A percentile compares a stretch with the other conserved stretches of the same genome.
Evolutionary conservation across 2,329 filamentous ascomycete species (phyloP).

Genomic region (Cercospora canescens): DNA sequence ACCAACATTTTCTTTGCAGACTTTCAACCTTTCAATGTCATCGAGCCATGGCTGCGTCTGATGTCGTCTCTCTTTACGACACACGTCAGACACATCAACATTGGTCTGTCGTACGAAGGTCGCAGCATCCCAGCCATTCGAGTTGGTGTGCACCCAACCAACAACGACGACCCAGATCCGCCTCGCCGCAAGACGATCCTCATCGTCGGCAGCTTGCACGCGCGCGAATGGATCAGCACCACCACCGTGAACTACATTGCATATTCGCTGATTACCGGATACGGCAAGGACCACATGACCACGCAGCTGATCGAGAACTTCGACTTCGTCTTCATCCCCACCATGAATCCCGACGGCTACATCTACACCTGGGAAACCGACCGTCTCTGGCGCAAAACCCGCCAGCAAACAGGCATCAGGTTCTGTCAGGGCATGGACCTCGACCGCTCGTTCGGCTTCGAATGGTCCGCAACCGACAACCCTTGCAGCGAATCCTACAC

Average conservation of each 20-base stretch:
- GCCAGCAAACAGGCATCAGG: constrained; percentile 76
- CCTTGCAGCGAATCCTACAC: constrained; percentile 91
- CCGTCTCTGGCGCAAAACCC: constrained; percentile 91
- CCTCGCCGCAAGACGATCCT: constrained; percentile 72
- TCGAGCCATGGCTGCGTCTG: constrained; percentile 88
- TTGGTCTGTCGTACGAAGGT: constrained; percentile 86
- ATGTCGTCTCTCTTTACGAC: constrained; percentile 87
- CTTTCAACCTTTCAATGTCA: constrained; percentile 84
- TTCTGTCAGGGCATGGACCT: constrained; percentile 89
- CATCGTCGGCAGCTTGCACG: constrained; percentile 83
- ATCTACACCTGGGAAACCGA: constrained; percentile 91
- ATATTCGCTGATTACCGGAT: constrained; percentile 81
- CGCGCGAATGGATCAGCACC: constrained; percentile 93
- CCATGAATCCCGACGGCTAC: constrained; percentile 90
- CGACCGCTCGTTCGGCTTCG: constrained; percentile 80
- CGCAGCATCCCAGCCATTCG: constrained; percentile 81
- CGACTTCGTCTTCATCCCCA: constrained; percentile 85
- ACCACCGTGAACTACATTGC: constrained; percentile 89
- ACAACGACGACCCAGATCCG: constrained; percentile 46
- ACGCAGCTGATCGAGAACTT: constrained; percentile 79
- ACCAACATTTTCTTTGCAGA: constrained; percentile 82
- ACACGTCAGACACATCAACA: constrained; percentile 69
- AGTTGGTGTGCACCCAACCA: constrained; percentile 63
- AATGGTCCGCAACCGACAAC: constrained; percentile 76
- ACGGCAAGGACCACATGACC: constrained; percentile 69